Percentiles rank a stretch among this genome's conserved stretches.
Conservation (phyloP, 2,329 filamentous ascomycete species). For the Ophiostoma quercus region DNA sequence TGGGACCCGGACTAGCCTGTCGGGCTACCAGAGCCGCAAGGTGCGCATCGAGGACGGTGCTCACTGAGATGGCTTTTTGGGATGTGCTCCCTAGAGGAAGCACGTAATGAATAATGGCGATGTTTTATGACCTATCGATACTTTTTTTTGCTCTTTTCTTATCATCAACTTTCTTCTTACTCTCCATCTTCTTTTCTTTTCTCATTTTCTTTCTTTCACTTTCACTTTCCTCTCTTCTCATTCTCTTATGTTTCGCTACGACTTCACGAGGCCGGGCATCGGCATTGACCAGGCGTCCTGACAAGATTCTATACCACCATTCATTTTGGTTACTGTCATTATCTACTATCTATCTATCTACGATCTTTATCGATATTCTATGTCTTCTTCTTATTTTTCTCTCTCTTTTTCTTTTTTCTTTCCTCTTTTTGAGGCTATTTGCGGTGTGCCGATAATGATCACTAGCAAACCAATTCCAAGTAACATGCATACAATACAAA, state of each 20-base stretch:
- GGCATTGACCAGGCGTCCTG: background rate
- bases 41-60: slow-evolving; percentile 20
- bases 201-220: background rate
- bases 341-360: background rate
- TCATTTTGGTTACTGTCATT: background rate
- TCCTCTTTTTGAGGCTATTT: background rate
- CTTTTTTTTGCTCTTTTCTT: background rate
- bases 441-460: background rate
- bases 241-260: background rate
- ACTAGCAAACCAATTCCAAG: background rate
- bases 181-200: background rate
- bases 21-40: slow-evolving; percentile 42
- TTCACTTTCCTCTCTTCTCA: background rate
- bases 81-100: slow-evolving; percentile 3
- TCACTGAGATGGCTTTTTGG: slow-evolving; percentile 20
- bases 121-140: background rate
- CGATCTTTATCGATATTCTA: background rate
- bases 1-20: slow-evolving; percentile 46
- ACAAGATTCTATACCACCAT: background rate
- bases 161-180: background rate
- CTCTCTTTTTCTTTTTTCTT: background rate
- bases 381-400: background rate
- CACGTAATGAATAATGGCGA: background rate
- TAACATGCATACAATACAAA: background rate
- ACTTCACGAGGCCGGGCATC: background rate